Evolutionary conservation across 1,139 yeast species (phyloP).

Genomic region (Candida tetrigidarum): DNA sequence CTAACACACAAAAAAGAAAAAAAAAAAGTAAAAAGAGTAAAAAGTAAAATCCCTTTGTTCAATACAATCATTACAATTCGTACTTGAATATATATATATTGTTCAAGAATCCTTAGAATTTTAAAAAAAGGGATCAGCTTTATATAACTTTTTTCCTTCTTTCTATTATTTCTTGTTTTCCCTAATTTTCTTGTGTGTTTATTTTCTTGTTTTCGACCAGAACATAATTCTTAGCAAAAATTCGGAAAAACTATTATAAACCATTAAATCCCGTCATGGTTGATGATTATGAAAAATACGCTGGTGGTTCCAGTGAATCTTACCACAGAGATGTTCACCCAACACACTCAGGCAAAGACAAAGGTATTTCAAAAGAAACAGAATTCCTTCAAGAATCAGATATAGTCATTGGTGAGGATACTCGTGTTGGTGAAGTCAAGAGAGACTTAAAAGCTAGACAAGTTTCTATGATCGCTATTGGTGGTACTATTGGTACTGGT

Average conservation of each 20-base stretch:
- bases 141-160: not conserved
- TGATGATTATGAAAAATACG: slow-evolving; percentile 15
- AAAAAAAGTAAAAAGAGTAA: too few relatives aligned
- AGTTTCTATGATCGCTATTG: slow-evolving; percentile 72
- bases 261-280: slow-evolving; percentile 4
- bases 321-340: slow-evolving; percentile 11
- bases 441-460: slow-evolving; percentile 59
- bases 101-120: too few relatives aligned
- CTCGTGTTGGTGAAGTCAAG: slow-evolving; percentile 25
- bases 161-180: not conserved
- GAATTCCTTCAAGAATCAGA: slow-evolving; percentile 16
- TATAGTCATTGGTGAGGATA: slow-evolving; percentile 11
- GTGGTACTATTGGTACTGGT: slow-evolving; percentile 70
- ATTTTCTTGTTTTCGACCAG: not conserved
- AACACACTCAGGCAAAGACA: slow-evolving; percentile 9
- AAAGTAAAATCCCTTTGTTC: too few relatives aligned
- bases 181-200: not conserved
- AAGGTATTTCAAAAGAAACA: slow-evolving; percentile 15
- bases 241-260: not conserved
- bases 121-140: too few relatives aligned
- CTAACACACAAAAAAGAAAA: too few relatives aligned
- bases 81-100: too few relatives aligned
- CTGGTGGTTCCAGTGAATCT: slow-evolving; percentile 10
- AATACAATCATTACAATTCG: too few relatives aligned
- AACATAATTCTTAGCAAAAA: not conserved